These are phyloP conservation scores for Glaciozyma martinii DNA, from an alignment of 768 basidiomycete species.

Conservation along the genomic window DNA sequence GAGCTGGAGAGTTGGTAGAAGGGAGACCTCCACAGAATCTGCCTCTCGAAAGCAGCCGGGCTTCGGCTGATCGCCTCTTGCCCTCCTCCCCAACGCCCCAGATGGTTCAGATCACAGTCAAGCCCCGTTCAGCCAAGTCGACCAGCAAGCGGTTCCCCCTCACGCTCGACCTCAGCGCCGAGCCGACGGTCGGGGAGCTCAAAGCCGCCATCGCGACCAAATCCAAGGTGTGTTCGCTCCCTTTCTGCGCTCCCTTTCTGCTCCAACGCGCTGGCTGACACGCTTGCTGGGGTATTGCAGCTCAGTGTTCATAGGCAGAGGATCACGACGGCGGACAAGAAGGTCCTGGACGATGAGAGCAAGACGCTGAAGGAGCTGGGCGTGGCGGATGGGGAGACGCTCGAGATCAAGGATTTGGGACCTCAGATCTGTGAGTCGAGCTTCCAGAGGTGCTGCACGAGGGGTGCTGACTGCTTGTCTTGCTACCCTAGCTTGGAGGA, in stretches of 20 bases:
- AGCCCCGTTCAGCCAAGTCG: constrained; percentile 14
- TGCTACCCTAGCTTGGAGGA: constrained; percentile 51
- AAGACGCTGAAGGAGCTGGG: constrained; percentile 53
- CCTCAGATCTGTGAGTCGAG: constrained; percentile 55
- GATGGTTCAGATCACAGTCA: constrained; percentile 10
- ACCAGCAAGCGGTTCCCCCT: constrained; percentile 25
- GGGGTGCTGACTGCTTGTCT: background rate
- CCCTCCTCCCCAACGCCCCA: too few species aligned
- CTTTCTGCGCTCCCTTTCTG: constrained; percentile 11
- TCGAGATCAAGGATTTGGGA: constrained; percentile 81
- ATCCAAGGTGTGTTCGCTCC: constrained; percentile 44
- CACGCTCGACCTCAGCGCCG: constrained; percentile 20
- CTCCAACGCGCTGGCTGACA: constrained; percentile 38
- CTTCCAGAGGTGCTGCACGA: constrained; percentile 3
- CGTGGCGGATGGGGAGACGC: constrained; percentile 52
- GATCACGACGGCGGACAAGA: constrained; percentile 50
- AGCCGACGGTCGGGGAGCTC: constrained; percentile 58
- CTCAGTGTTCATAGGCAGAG: constrained; percentile 20
- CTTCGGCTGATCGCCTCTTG: too few species aligned
- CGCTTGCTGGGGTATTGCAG: background rate
- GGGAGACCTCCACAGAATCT: too few species aligned
- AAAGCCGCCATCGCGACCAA: constrained; percentile 56
- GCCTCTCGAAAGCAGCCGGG: too few species aligned
- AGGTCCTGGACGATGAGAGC: constrained; percentile 57
- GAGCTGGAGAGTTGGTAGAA: too few species aligned